phyloP scores from a whole-genome alignment of 1,284 basidiomycete species.

The Sparassis latifolia region DNA sequence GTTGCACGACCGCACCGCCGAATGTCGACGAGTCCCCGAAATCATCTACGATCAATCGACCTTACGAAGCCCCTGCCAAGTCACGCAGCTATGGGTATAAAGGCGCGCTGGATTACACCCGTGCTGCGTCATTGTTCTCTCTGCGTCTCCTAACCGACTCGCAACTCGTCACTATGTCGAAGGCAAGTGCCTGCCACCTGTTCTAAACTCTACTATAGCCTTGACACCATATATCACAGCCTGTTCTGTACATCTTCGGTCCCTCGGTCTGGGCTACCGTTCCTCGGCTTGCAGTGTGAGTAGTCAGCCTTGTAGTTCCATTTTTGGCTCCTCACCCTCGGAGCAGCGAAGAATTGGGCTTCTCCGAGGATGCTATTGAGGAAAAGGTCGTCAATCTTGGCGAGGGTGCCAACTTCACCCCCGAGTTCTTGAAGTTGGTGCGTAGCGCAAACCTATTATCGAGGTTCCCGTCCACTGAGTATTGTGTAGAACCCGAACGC shows the following conservation, averaged over 20 bases:
- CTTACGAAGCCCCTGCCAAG: no score
- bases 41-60: no score
- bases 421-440: slow-evolving; percentile 48
- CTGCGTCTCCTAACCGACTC: no score
- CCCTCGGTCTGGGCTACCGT: slow-evolving; percentile 44
- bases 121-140: no score
- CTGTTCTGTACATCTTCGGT: slow-evolving; percentile 37
- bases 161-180: slow-evolving; percentile 2
- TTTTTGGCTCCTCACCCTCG: background rate
- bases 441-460: slow-evolving; percentile 8
- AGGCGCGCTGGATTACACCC: no score
- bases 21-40: no score
- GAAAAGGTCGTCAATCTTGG: slow-evolving; percentile 34
- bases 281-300: slow-evolving; percentile 44
- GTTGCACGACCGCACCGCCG: no score
- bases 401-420: slow-evolving; percentile 58
- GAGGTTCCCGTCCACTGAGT: background rate
- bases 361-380: slow-evolving; percentile 30
- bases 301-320: background rate
- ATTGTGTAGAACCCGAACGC: slow-evolving; percentile 40
- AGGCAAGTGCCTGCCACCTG: slow-evolving; percentile 6
- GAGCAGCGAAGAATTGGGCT: slow-evolving; percentile 37
- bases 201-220: background rate
- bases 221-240: background rate
- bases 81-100: no score